These are phyloP conservation scores for Cadophora sp. DNA, from an alignment of 2,329 filamentous ascomycete species.

Conservation along the genomic window DNA sequence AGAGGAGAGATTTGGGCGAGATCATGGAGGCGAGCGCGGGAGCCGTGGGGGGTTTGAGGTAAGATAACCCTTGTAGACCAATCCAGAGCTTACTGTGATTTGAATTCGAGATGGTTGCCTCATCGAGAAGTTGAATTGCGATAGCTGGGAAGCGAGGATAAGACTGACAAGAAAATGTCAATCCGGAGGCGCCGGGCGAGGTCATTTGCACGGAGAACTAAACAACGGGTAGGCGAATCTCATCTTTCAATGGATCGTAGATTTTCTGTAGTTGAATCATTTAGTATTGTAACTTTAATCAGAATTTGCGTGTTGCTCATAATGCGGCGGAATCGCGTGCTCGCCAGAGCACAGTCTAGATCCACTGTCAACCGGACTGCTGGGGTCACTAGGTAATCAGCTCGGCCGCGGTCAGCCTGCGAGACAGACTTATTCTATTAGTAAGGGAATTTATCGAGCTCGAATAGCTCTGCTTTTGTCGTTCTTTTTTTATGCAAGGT, in stretches of 20 bases:
- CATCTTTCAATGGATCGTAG: too few relatives aligned
- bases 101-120: not conserved
- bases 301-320: not conserved
- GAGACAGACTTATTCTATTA: not conserved
- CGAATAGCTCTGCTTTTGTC: too few relatives aligned
- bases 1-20: not conserved
- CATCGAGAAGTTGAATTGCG: not conserved
- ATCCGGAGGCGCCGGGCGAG: not conserved
- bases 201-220: too few relatives aligned
- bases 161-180: not conserved
- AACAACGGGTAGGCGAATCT: too few relatives aligned
- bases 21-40: not conserved
- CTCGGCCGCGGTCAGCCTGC: not conserved
- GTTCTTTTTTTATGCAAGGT: too few relatives aligned
- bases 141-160: not conserved
- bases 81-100: not conserved
- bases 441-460: not conserved
- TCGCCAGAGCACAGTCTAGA: not conserved
- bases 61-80: not conserved
- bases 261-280: not conserved
- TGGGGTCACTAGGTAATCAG: not conserved
- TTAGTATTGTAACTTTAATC: not conserved
- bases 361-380: not conserved
- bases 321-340: slow-evolving; percentile 15
- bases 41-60: not conserved